Base-by-base conservation (phyloP, 2,329 filamentous ascomycete species). In the Aspergillus pseudoterreus region DNA sequence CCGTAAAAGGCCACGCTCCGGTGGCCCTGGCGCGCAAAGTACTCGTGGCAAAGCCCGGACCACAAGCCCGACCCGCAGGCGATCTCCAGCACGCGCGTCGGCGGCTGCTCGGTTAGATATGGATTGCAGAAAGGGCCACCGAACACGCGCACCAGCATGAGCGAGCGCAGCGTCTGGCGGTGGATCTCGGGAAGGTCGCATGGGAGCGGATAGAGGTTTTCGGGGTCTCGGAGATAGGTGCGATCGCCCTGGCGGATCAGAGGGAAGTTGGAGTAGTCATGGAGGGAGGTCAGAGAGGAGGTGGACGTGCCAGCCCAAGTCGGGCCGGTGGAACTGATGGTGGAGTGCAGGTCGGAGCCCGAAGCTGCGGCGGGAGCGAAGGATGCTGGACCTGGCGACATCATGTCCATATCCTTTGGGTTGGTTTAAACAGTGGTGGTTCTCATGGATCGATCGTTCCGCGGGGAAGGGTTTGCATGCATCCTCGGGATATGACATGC, bases 51-150 rank as follows among this genome's bases (percentile, higher is more conserved):
- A 76, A 90, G 85, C 30, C 88, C 86, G 61, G 88, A 92, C 92
- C 92, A 96, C 66, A 95, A 88, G 21, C 84, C 92, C 17, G 87
- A 87, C 15, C 92, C 92, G 69, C 92, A 97, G 27, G 86, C 91
- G 32, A 96, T 73, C 65, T 97, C 92, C 21, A 97, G 78, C 24
- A 97, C 86, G 57, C 84, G 85, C 62, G 80, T 80, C 0, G 92
- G 92, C 17, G 88, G 85, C 43, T 83, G 82, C 56, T 82, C 79
- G 41, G 79, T 74, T 49, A 90, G 79, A 27, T 78, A 77, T 1
- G 87, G 85, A 8, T 86, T 87, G 71, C 88, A 92, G 50, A 94
- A 81, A 0, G 90, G 88, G 10, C 84, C 84, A 42, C 90, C 90
- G 62, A 94, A 91, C 32, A 95, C 82, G 64, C 90, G 85, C 59